Percentiles rank a stretch among this genome's conserved stretches.
Conservation (phyloP, 495 filamentous ascomycete species). For the Aspergillus sclerotioniger region DNA sequence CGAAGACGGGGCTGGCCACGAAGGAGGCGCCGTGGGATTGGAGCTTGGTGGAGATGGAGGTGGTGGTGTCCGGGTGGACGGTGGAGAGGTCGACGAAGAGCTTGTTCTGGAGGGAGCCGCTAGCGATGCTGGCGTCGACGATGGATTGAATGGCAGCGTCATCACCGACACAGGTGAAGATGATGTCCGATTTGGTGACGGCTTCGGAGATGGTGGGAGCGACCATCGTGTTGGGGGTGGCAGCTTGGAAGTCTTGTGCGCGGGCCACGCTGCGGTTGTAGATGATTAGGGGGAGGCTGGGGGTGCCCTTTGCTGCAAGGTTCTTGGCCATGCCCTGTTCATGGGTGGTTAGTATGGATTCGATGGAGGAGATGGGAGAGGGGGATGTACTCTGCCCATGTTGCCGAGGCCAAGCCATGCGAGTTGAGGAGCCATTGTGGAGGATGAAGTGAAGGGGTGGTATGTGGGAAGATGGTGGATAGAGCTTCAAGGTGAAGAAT, state of each 20-base stretch:
- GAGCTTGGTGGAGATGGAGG: conserved; percentile 9
- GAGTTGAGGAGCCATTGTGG: conserved; percentile 3
- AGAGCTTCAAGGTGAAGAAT: background rate
- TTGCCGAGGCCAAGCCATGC: conserved; percentile 66
- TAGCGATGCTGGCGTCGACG: conserved; percentile 24
- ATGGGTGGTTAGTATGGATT: background rate
- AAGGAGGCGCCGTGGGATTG: conserved; percentile 13
- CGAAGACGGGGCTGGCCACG: conserved; percentile 27
- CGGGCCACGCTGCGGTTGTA: conserved; percentile 65
- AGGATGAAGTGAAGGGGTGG: background rate
- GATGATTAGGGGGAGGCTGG: conserved; percentile 61
- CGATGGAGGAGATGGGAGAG: conserved; percentile 20
- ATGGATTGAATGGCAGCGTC: conserved; percentile 59
- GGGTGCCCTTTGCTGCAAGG: conserved; percentile 62
- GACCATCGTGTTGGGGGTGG: conserved; percentile 50
- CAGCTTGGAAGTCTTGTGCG: conserved; percentile 45
- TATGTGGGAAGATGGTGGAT: background rate
- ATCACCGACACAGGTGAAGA: conserved; percentile 70
- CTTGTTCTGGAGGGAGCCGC: conserved; percentile 10
- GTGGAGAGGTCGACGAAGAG: conserved; percentile 31
- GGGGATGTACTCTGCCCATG: conserved; percentile 58
- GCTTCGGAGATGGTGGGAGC: conserved; percentile 55
- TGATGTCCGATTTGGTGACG: conserved; percentile 63
- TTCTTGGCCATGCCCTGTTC: conserved; percentile 72
- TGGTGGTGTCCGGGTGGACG: conserved; percentile 23